Evolutionary conservation across 768 basidiomycete species (phyloP).

Genomic region (Dictyophora rubrovolvata): DNA sequence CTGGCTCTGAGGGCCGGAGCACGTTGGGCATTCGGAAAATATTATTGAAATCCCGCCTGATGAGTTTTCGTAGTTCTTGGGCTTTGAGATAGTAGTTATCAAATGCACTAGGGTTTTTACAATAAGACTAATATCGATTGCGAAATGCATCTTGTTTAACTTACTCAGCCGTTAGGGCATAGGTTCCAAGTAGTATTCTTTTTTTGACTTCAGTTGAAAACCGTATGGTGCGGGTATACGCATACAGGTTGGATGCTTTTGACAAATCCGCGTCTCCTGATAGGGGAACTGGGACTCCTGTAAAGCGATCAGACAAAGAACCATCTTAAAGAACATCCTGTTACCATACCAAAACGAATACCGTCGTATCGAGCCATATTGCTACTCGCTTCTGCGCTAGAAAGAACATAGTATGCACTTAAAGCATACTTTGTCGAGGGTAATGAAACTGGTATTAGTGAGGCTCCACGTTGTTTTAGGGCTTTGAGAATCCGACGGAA

Average conservation of each 20-base stretch:
- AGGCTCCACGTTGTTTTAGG: conserved; percentile 48
- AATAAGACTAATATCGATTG: background rate
- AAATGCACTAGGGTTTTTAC: conserved; percentile 58
- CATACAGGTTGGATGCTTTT: conserved; percentile 50
- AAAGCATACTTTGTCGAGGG: conserved; percentile 63
- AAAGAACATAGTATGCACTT: conserved; percentile 93
- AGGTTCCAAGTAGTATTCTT: conserved; percentile 81
- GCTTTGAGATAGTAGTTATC: conserved; percentile 97
- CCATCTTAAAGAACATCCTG: conserved; percentile 17
- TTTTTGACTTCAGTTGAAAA: conserved; percentile 83
- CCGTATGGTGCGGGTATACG: conserved; percentile 52
- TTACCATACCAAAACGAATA: conserved; percentile 58
- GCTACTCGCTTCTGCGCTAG: conserved; percentile 87
- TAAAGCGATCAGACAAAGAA: conserved; percentile 2
- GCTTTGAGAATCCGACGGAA: conserved; percentile 35
- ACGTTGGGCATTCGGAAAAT: conserved; percentile 55
- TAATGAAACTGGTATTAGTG: conserved; percentile 61
- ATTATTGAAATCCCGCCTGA: conserved; percentile 63
- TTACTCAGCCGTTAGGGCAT: conserved; percentile 86
- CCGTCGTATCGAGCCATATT: conserved; percentile 89
- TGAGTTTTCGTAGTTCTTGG: conserved; percentile 59
- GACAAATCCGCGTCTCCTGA: conserved; percentile 31
- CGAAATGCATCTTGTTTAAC: conserved; percentile 18
- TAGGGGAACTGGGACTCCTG: conserved; percentile 19
- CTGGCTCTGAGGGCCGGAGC: conserved; percentile 13